Base-by-base conservation (phyloP, 352 stramenopile species). In the Globisporangium viniferum region DNA sequence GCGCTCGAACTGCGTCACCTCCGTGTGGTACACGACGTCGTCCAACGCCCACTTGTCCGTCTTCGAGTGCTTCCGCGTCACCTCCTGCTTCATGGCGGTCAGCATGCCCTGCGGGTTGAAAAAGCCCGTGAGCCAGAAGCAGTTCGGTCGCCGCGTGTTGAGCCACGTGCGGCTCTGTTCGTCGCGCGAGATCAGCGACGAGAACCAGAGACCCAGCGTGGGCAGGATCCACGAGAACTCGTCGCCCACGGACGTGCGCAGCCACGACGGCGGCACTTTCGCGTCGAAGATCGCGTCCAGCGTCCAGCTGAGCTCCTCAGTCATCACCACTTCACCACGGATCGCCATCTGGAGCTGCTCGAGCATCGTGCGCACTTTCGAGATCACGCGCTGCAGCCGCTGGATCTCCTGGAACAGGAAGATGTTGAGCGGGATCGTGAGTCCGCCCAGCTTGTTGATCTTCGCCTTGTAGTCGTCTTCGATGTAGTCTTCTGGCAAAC, bases 371-470 rank as follows among this genome's bases (percentile, higher is more conserved):
- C 94, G 86, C 49, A 99, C 97, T 77, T 98, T 99, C 61, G 86
- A 82, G 66, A 99, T 95, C 44, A 99, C 97, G 48, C 86, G 88
- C 73, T 99, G 95, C 55, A 99, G 81, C 1, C 97, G 89, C 77
- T 99, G 95, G 65, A 99, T 98, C 74, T 99, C 97, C 83, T 98
- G 96, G 82, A 98, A 99, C 27, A 99, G 78, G 75, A 99, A 99
- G 63, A 99, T 99, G 69, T 99, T 99, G 66, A 99, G 87, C 27
- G 97, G 97, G 59, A 98, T 94, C 57, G 92, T 91, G 55, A 99
- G 91, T 0, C 97, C 97, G 3, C 96, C 96, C 3, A 99, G 73
- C 71, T 98, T 98, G 72, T 95, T 92, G 71, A 99, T 98, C 77
- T 98, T 98, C 62, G 84, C 84, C 70, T 98, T 99, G 84, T 99